These are phyloP conservation scores for Coniochaeta sp. DNA, from an alignment of 2,329 filamentous ascomycete species.

Conservation along the genomic window DNA sequence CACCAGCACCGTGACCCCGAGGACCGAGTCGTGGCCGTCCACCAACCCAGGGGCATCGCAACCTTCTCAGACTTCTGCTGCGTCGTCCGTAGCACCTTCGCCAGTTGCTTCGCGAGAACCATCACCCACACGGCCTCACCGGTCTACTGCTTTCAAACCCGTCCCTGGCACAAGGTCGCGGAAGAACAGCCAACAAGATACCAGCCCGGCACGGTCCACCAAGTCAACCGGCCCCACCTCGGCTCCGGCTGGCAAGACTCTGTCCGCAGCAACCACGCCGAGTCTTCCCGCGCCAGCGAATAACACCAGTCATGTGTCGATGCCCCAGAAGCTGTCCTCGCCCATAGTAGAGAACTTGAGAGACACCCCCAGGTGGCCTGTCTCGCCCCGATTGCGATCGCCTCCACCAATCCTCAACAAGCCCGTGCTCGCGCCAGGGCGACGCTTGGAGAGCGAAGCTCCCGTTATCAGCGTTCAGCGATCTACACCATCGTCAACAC, in stretches of 20 bases:
- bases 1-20: constrained; percentile 13
- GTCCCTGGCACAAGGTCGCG: constrained; percentile 44
- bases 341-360: constrained; percentile 35
- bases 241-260: constrained; percentile 55
- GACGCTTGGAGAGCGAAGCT: constrained; percentile 41
- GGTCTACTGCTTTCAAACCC: constrained; percentile 12
- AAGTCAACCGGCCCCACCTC: constrained; percentile 50
- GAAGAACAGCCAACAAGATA: constrained; percentile 58
- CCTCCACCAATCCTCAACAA: constrained; percentile 56
- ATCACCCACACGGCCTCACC: constrained; percentile 36
- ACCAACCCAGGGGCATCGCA: constrained; percentile 9
- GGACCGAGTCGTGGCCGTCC: constrained; percentile 11
- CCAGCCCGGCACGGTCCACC: constrained; percentile 50
- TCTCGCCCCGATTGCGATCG: constrained; percentile 70
- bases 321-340: constrained; percentile 54
- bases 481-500: constrained; percentile 34
- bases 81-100: constrained; percentile 20
- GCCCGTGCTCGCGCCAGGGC: constrained; percentile 34
- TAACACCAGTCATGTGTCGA: constrained; percentile 50
- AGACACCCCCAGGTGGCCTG: constrained; percentile 64
- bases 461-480: constrained; percentile 47
- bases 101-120: constrained; percentile 33
- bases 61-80: constrained; percentile 14
- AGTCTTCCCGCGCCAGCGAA: constrained; percentile 55
- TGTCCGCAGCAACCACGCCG: constrained; percentile 63